Percentiles rank a stretch among this genome's conserved stretches.
phyloP scores from a whole-genome alignment of 140 eudicot species.

The Anethum foeniculum region DNA sequence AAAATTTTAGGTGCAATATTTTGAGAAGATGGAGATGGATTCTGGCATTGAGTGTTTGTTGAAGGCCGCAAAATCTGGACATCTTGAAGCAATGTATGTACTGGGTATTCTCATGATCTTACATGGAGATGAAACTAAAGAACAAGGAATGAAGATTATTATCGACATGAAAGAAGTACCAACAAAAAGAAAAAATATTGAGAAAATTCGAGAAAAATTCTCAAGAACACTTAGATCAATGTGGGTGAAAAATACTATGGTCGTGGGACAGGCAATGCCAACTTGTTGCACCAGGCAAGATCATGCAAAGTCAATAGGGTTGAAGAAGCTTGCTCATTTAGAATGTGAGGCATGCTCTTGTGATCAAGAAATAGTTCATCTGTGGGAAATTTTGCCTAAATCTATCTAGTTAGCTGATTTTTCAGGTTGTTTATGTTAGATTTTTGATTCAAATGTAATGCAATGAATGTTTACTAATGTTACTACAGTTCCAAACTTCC shows the following conservation, averaged over 20 bases:
- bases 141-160: background rate
- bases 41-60: background rate
- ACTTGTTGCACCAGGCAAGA: background rate
- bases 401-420: background rate
- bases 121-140: background rate
- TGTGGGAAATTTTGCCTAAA: background rate
- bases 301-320: background rate
- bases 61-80: conserved; percentile 5
- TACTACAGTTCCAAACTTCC: too few relatives aligned
- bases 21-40: background rate
- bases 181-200: background rate
- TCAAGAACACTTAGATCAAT: background rate
- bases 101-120: background rate
- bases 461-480: too few relatives aligned
- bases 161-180: background rate
- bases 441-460: background rate
- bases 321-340: background rate
- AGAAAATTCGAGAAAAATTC: background rate
- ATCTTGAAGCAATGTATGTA: conserved; percentile 6
- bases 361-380: background rate
- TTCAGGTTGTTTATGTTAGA: background rate
- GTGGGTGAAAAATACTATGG: background rate
- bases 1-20: background rate
- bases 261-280: background rate
- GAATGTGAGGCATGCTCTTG: background rate